phyloP scores from a whole-genome alignment of 768 basidiomycete genomes.

The Mrakia gelida region DNA sequence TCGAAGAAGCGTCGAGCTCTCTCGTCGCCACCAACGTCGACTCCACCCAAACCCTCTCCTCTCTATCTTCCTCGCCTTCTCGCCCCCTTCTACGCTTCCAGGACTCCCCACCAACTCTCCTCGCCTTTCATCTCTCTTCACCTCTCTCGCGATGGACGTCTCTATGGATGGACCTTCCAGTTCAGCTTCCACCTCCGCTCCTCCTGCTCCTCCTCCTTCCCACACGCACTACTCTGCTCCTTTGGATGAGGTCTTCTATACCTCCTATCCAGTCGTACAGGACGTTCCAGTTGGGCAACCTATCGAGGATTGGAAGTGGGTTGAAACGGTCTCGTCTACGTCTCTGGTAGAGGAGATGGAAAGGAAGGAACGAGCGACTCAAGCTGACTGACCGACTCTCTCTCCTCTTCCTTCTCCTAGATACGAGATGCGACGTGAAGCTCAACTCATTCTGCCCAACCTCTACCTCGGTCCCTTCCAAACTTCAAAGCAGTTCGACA shows the following conservation, averaged over 20 bases:
- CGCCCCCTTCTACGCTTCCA: background rate
- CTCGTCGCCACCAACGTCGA: no score
- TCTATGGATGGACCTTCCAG: constrained; percentile 5
- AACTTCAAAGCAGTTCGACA: constrained; percentile 74
- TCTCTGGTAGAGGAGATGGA: background rate
- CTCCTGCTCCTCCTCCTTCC: background rate
- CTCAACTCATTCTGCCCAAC: constrained; percentile 81
- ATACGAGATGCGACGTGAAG: constrained; percentile 94
- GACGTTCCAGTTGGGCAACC: constrained; percentile 27
- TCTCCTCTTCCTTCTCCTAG: constrained; percentile 45
- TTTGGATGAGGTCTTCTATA: constrained; percentile 11
- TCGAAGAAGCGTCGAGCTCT: no score
- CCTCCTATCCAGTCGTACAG: constrained; percentile 13
- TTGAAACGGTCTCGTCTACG: background rate
- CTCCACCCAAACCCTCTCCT: no score
- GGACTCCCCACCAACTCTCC: no score
- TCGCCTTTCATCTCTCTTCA: no score
- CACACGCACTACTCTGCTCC: constrained; percentile 2
- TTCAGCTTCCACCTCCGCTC: background rate
- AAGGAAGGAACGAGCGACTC: no score
- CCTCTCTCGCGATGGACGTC: constrained; percentile 1
- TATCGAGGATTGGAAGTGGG: constrained; percentile 28
- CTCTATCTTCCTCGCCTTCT: background rate
- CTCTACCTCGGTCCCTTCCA: constrained; percentile 82
- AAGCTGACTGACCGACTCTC: background rate